phyloP scores from a whole-genome alignment of 306 rosid species.

The Vigna reflexopilosa region DNA sequence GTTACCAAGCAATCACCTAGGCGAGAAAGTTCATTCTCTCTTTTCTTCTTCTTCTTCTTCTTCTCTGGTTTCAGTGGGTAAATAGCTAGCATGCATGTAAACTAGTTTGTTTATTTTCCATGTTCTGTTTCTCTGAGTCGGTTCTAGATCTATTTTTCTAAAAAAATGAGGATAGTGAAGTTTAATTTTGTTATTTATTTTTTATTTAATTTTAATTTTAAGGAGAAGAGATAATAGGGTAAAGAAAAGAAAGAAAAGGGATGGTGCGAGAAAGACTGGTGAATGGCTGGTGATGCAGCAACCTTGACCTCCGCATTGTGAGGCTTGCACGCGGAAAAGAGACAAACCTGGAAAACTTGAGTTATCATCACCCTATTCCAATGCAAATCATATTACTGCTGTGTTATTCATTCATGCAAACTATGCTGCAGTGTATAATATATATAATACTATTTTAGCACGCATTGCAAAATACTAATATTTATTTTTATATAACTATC shows the following conservation, averaged over 20 bases:
- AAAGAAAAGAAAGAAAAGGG: background rate
- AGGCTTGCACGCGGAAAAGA: constrained; percentile 53
- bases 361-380: constrained; percentile 52
- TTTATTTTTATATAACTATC: too few relatives aligned
- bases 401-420: constrained; percentile 2
- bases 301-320: constrained; percentile 61
- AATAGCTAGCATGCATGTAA: constrained; percentile 6
- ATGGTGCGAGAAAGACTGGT: constrained; percentile 39
- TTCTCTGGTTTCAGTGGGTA: constrained; percentile 7
- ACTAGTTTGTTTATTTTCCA: background rate
- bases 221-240: constrained; percentile 21
- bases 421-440: background rate
- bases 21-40: constrained; percentile 30
- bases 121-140: background rate
- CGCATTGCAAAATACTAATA: too few relatives aligned
- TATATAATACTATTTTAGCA: too few relatives aligned
- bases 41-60: constrained; percentile 22
- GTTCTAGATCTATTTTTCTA: background rate
- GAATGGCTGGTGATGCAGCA: constrained; percentile 55
- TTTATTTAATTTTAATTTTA: constrained; percentile 3
- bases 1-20: constrained; percentile 35
- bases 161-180: constrained; percentile 10
- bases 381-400: background rate
- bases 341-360: constrained; percentile 42
- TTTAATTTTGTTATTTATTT: background rate